Percentiles rank a stretch among this genome's conserved stretches.
These are phyloP conservation scores for Dipsacomyces acuminosporus DNA, from an alignment of 371 early-diverging fungal genomes.

Conservation along the genomic window DNA sequence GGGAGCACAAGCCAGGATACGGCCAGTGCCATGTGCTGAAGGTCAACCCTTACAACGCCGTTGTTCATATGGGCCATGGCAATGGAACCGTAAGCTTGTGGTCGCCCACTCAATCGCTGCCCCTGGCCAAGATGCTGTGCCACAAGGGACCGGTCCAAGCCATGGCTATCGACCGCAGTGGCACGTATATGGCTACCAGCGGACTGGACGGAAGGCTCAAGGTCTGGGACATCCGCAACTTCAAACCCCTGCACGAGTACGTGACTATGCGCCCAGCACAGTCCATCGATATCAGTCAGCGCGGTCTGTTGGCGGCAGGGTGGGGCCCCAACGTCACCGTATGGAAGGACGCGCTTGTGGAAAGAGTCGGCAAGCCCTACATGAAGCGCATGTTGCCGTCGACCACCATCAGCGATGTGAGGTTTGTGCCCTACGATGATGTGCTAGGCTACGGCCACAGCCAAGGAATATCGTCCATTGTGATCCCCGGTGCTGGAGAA, in stretches of 20 bases:
- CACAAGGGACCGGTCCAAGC: constrained; percentile 84
- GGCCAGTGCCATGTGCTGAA: constrained; percentile 78
- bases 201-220: constrained; percentile 90
- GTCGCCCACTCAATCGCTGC: constrained; percentile 79
- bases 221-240: constrained; percentile 95
- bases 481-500: constrained; percentile 96
- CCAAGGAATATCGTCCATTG: constrained; percentile 75
- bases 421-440: constrained; percentile 97
- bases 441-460: constrained; percentile 89
- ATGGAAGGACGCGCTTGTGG: constrained; percentile 83
- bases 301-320: constrained; percentile 79
- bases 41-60: constrained; percentile 93
- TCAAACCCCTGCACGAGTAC: constrained; percentile 75
- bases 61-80: constrained; percentile 87
- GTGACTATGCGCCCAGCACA: constrained; percentile 69
- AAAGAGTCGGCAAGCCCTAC: constrained; percentile 78
- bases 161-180: constrained; percentile 82
- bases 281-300: constrained; percentile 77
- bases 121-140: constrained; percentile 93
- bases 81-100: constrained; percentile 96
- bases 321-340: constrained; percentile 72
- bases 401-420: constrained; percentile 54
- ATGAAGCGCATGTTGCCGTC: constrained; percentile 75
- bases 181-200: constrained; percentile 89
- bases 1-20: constrained; percentile 73